These are phyloP conservation scores for Cinchona pubescens DNA, from an alignment of 257 asterid genomes.

Conservation along the genomic window DNA sequence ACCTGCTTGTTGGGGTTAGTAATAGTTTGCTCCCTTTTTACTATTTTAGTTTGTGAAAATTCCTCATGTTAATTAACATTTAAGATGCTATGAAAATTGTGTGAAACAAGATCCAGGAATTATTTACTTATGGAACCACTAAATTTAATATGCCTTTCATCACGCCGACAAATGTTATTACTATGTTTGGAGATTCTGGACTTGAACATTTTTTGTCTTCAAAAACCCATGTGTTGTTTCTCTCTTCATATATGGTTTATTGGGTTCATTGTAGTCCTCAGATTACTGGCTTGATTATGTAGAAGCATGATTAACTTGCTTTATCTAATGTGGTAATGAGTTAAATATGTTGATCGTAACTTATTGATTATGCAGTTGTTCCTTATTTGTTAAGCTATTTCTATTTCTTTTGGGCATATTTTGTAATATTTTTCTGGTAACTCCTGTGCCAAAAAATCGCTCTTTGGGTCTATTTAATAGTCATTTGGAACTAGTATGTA, in stretches of 20 bases:
- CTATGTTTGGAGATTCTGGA: no score
- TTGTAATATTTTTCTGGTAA: background rate
- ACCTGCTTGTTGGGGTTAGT: background rate
- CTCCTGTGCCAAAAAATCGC: background rate
- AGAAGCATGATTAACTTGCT: no score
- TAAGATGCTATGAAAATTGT: background rate
- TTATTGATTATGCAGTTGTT: background rate
- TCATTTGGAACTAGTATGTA: background rate
- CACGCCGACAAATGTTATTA: no score
- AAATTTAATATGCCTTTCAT: background rate
- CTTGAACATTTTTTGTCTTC: no score
- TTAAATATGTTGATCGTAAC: no score
- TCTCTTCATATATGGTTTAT: no score
- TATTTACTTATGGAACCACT: background rate
- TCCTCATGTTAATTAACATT: background rate
- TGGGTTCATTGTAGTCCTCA: no score
- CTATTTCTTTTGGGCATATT: background rate
- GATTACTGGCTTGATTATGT: no score
- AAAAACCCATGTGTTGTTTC: no score
- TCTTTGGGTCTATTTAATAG: background rate
- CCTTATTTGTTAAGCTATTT: background rate
- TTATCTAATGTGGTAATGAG: no score
- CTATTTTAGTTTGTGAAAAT: no score
- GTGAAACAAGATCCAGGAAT: background rate
- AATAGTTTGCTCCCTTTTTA: background rate